Evolutionary conservation across 2,329 filamentous ascomycete genomes (phyloP).

Genomic region (Coniochaeta sp.): DNA sequence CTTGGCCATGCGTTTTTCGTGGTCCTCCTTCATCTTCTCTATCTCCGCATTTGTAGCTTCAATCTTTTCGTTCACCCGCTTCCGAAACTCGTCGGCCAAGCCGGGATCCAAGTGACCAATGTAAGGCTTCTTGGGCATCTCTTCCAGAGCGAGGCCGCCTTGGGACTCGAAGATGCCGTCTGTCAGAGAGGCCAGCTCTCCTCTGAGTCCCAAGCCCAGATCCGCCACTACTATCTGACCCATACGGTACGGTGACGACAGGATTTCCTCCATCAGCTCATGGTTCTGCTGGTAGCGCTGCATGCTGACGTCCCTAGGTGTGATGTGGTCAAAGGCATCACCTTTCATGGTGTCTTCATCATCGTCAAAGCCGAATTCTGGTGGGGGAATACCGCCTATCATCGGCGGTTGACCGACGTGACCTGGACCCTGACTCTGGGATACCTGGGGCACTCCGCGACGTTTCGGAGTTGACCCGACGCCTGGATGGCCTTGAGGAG

Average conservation of each 20-base stretch:
- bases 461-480: constrained; percentile 48
- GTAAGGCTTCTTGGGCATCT: constrained; percentile 49
- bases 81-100: constrained; percentile 78
- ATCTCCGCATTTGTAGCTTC: constrained; percentile 72
- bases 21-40: constrained; percentile 72
- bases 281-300: constrained; percentile 90
- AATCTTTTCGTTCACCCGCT: constrained; percentile 66
- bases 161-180: constrained; percentile 74
- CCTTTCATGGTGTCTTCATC: constrained; percentile 83
- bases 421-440: constrained; percentile 5
- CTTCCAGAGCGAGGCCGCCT: constrained; percentile 36
- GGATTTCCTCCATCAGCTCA: constrained; percentile 97
- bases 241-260: constrained; percentile 82
- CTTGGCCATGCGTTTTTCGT: constrained; percentile 67
- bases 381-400: constrained; percentile 13
- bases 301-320: constrained; percentile 81
- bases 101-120: constrained; percentile 62
- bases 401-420: constrained; percentile 20
- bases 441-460: constrained; percentile 18
- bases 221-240: constrained; percentile 81
- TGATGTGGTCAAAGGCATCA: constrained; percentile 84
- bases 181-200: constrained; percentile 74
- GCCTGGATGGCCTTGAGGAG: constrained; percentile 35
- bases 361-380: constrained; percentile 58
- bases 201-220: constrained; percentile 76